These are phyloP conservation scores for Elongisporangium prolatum DNA, from an alignment of 352 stramenopile genomes.

Conservation along the genomic window DNA sequence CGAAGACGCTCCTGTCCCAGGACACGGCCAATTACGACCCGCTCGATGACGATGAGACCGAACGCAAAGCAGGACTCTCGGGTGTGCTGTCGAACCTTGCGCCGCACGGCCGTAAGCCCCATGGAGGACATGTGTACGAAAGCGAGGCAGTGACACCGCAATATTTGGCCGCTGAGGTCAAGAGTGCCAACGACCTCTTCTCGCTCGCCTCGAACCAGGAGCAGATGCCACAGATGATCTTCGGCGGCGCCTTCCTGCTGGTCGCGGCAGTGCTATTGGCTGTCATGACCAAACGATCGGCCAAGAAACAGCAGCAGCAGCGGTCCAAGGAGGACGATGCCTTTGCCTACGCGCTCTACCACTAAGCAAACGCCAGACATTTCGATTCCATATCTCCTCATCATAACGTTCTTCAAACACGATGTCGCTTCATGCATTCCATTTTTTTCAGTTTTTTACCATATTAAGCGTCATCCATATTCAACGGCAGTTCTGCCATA, in stretches of 20 bases:
- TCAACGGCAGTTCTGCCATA: too few species aligned
- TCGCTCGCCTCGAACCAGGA: conserved; percentile 2
- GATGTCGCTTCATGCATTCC: too few species aligned
- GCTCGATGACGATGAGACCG: conserved; percentile 8
- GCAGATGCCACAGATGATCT: conserved; percentile 15
- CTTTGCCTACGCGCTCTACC: conserved; percentile 27
- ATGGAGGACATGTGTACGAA: conserved; percentile 11
- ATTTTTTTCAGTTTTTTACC: too few species aligned
- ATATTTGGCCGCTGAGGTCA: conserved; percentile 1
- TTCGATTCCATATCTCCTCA: too few species aligned
- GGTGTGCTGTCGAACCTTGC: background rate
- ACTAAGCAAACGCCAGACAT: conserved; percentile 8
- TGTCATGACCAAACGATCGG: conserved; percentile 18
- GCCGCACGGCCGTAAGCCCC: conserved; percentile 5
- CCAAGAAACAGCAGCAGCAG: background rate
- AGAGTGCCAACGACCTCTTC: conserved; percentile 11
- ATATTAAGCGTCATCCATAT: too few species aligned
- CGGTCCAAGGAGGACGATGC: conserved; percentile 15
- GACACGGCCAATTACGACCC: conserved; percentile 4
- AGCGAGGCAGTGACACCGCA: conserved; percentile 6
- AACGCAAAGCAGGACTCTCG: conserved; percentile 21
- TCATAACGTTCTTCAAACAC: too few species aligned
- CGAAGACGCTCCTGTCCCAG: conserved; percentile 15
- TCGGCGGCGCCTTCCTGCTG: conserved; percentile 21
- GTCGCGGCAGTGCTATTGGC: conserved; percentile 15